Evolutionary conservation across 106 monocot species (phyloP).

Genomic region (Dendrobium chrysotoxum): DNA sequence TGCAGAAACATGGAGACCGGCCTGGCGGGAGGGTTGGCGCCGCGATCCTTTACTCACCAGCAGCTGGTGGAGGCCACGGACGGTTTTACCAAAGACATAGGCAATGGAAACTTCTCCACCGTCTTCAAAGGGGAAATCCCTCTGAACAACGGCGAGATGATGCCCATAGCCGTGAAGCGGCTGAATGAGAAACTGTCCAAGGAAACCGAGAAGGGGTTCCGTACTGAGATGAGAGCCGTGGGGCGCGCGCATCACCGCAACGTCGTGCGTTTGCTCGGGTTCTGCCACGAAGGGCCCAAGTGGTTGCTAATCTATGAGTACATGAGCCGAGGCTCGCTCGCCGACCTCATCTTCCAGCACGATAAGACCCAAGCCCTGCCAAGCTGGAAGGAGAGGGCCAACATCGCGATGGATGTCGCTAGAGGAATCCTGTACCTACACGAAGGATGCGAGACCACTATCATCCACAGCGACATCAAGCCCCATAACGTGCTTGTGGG

Average conservation of each 20-base stretch:
- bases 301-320: constrained; percentile 30
- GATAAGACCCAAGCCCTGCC: not conserved
- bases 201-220: constrained; percentile 21
- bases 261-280: constrained; percentile 25
- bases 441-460: constrained; percentile 21
- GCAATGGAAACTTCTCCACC: constrained; percentile 21
- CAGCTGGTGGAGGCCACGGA: constrained; percentile 20
- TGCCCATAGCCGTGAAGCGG: constrained; percentile 25
- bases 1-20: not conserved
- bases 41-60: constrained; percentile 17
- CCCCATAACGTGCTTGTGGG: constrained; percentile 42
- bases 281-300: constrained; percentile 30
- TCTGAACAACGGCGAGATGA: not conserved
- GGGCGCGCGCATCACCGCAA: constrained; percentile 43
- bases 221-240: constrained; percentile 21
- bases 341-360: not conserved
- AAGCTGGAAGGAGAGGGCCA: constrained; percentile 24
- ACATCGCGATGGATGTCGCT: constrained; percentile 26
- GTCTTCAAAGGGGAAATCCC: constrained; percentile 23
- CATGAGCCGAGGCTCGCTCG: constrained; percentile 31
- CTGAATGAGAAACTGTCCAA: not conserved
- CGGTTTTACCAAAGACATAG: constrained; percentile 17
- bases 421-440: constrained; percentile 34
- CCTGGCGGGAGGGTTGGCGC: constrained; percentile 6
- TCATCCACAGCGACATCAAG: constrained; percentile 48